These are phyloP conservation scores for Zopfia rhizophila DNA, from an alignment of 2,329 filamentous ascomycete genomes.

Conservation along the genomic window DNA sequence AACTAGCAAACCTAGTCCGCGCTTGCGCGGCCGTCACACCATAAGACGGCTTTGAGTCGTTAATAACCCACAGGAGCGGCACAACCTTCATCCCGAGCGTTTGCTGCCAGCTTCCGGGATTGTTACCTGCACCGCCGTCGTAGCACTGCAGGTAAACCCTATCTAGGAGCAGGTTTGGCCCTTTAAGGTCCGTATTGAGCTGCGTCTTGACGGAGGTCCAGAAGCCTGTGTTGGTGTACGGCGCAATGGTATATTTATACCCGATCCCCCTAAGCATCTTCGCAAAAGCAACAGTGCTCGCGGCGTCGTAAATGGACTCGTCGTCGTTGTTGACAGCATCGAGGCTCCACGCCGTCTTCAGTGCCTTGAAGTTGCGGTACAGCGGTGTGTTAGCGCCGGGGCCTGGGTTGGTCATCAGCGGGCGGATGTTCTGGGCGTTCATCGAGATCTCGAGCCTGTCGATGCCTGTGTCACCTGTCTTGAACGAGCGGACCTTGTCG, in stretches of 20 bases:
- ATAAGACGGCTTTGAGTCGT: slow-evolving; percentile 58
- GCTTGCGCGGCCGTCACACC: slow-evolving; percentile 54
- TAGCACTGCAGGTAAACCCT: slow-evolving; percentile 59
- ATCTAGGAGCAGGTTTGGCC: slow-evolving; percentile 49
- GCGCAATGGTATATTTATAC: slow-evolving; percentile 57
- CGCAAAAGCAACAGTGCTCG: slow-evolving; percentile 56
- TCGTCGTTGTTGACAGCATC: slow-evolving; percentile 62
- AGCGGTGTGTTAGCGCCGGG: slow-evolving; percentile 42
- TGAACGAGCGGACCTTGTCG: slow-evolving; percentile 58
- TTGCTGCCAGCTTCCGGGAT: slow-evolving; percentile 53
- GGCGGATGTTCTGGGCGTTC: slow-evolving; percentile 56
- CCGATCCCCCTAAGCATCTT: slow-evolving; percentile 55
- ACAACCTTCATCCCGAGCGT: slow-evolving; percentile 55
- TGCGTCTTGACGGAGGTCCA: slow-evolving; percentile 48
- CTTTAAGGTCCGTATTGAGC: slow-evolving; percentile 35
- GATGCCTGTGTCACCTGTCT: slow-evolving; percentile 48
- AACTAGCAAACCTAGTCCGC: slow-evolving; percentile 45
- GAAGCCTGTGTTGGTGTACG: slow-evolving; percentile 55
- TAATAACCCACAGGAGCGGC: slow-evolving; percentile 58
- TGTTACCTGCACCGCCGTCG: slow-evolving; percentile 56
- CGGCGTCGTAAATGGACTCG: slow-evolving; percentile 56
- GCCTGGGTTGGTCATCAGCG: slow-evolving; percentile 46
- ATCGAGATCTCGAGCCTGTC: slow-evolving; percentile 57
- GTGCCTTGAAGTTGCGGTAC: slow-evolving; percentile 54
- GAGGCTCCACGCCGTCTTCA: slow-evolving; percentile 55